A percentile compares a stretch with the other conserved stretches of the same genome.
Conservation (phyloP, 768 basidiomycete species). For the Pisolithus marmoratus region DNA sequence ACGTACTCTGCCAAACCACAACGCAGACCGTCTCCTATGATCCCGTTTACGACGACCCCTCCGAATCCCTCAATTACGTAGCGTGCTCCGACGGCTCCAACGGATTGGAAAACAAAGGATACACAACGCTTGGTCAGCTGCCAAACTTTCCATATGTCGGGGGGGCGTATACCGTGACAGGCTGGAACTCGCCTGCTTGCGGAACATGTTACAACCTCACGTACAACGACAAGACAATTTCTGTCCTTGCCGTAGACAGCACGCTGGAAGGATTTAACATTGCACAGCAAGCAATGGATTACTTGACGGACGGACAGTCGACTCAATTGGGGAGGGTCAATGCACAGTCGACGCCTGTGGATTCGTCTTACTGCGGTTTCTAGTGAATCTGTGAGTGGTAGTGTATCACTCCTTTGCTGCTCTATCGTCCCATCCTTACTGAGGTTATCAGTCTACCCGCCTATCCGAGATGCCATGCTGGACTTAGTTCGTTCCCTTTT, state of each 20-base stretch:
- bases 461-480: no score
- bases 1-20: constrained; percentile 1
- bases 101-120: constrained; percentile 42
- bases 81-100: constrained; percentile 49
- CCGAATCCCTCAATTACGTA: constrained; percentile 35
- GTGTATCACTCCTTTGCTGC: no score
- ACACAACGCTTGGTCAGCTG: constrained; percentile 44
- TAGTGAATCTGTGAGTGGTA: background rate
- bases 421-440: no score
- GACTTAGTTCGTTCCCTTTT: no score
- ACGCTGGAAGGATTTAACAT: constrained; percentile 30
- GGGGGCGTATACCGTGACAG: constrained; percentile 44
- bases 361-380: constrained; percentile 8
- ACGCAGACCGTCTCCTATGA: constrained; percentile 37
- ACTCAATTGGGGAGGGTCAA: constrained; percentile 20
- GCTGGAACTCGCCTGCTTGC: constrained; percentile 48
- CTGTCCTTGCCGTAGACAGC: constrained; percentile 48
- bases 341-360: constrained; percentile 17
- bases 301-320: constrained; percentile 28
- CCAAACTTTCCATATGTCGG: constrained; percentile 59
- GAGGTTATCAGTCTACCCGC: no score
- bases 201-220: constrained; percentile 49
- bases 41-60: constrained; percentile 41
- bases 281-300: constrained; percentile 32
- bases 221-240: constrained; percentile 33